Evolutionary conservation across 1,139 yeast genomes (phyloP), one percentile per base, ranked within the genome.

Genomic region (Yamadazyma dushanensis): DNA sequence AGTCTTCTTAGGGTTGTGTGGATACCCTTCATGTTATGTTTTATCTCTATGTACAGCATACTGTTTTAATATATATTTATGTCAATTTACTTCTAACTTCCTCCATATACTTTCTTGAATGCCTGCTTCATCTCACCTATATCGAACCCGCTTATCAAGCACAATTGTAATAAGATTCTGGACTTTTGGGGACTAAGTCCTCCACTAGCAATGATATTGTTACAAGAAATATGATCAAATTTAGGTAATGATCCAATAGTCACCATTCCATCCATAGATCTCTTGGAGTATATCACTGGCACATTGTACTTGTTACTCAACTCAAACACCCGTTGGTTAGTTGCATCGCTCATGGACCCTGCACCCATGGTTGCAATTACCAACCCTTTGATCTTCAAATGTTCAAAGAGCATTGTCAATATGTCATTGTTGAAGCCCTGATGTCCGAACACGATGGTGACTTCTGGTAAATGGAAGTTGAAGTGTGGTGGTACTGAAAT

Each of bases 291-390:
- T 2, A 81, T 67, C 2, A 80, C 67, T 1, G 88, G 87, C 26
- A 78, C 61, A 13, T 59, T 49, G 31, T 63, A 51, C 19, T 57
- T 50, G 11, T 54, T 44, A 44, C 66, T 60, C 20, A 69, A 49
- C 28, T 60, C 57, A 30, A 61, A 54, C 31, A 73, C 43, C 13
- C 58, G 59, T 30, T 66, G 61, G 46, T 76, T 78, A 2, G 83
- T 76, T 11, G 52, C 56, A 10, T 70, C 75, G 18, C 79, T 67
- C 60, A 81, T 59, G 2, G 84, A 76, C 0, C 88, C 88, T 1
- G 87, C 85, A 24, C 88, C 88, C 74, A 80, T 76, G 3, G 85
- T 78, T 0, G 87, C 88, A 32, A 81, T 60, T 1, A 81, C 78
- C 16, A 81, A 53, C 3, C 87, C 88, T 41, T 66, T 59, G 3